Conservation (phyloP, 1,284 basidiomycete species). For the Cutaneotrichosporon cutaneum region DNA sequence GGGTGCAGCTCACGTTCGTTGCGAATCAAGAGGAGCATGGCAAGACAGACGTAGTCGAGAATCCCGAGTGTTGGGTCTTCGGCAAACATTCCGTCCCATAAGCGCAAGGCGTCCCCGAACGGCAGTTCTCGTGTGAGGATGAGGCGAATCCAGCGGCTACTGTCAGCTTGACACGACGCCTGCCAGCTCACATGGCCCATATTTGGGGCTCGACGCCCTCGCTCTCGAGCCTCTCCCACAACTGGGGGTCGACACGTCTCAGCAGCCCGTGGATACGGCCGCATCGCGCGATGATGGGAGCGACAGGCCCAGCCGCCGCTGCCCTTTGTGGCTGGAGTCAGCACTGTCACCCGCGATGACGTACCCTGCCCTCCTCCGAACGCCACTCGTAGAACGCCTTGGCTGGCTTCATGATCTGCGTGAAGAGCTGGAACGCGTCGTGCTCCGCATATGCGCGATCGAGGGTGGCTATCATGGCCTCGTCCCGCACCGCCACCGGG, state of each 20-base stretch:
- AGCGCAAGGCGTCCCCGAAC: constrained; percentile 65
- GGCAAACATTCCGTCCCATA: constrained; percentile 92
- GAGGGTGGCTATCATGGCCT: constrained; percentile 41
- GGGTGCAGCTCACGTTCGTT: constrained; percentile 73
- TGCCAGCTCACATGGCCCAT: constrained; percentile 74
- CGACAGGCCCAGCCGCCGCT: constrained; percentile 46
- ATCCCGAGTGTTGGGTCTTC: constrained; percentile 68
- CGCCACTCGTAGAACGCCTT: constrained; percentile 88
- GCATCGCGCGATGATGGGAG: constrained; percentile 79
- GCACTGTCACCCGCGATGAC: constrained; percentile 15
- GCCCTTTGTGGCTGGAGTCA: background rate
- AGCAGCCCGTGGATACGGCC: constrained; percentile 74
- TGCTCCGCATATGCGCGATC: constrained; percentile 52
- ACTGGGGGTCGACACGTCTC: constrained; percentile 73
- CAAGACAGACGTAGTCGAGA: constrained; percentile 79
- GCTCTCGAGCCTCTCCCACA: constrained; percentile 71
- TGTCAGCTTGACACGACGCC: constrained; percentile 2
- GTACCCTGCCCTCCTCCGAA: constrained; percentile 53
- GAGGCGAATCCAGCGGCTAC: constrained; percentile 82
- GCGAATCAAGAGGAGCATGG: constrained; percentile 87
- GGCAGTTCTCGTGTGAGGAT: constrained; percentile 84
- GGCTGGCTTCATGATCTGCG: constrained; percentile 69
- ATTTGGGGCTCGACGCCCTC: constrained; percentile 88
- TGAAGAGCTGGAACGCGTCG: constrained; percentile 80
- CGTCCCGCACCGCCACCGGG: constrained; percentile 9